phyloP scores from a whole-genome alignment of 2,329 filamentous ascomycete genomes.

The Monascus ruber region DNA sequence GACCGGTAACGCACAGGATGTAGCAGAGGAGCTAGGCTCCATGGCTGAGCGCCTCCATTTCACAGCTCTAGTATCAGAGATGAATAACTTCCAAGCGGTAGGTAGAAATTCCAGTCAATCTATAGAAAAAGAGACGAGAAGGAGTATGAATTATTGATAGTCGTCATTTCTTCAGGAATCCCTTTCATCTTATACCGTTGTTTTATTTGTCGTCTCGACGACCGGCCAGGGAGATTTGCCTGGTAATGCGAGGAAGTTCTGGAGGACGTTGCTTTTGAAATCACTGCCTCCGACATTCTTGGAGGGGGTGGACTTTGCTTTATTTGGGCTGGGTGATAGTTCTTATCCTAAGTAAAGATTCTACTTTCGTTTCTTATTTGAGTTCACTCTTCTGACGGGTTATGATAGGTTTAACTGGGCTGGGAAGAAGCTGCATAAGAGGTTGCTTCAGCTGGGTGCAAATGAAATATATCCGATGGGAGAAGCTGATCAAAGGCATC shows the following conservation, averaged over 20 bases:
- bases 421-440: slow-evolving; percentile 73
- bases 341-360: slow-evolving; percentile 74
- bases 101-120: slow-evolving; percentile 18
- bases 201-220: slow-evolving; percentile 73
- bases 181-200: slow-evolving; percentile 24
- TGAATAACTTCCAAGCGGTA: slow-evolving; percentile 68
- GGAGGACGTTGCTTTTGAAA: slow-evolving; percentile 72
- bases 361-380: neutral
- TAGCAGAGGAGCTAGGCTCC: slow-evolving; percentile 71
- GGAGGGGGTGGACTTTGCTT: slow-evolving; percentile 58
- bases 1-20: slow-evolving; percentile 86
- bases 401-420: slow-evolving; percentile 74
- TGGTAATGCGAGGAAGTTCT: slow-evolving; percentile 68
- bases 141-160: neutral
- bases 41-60: slow-evolving; percentile 70
- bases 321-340: slow-evolving; percentile 87
- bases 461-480: slow-evolving; percentile 63
- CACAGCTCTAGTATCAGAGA: slow-evolving; percentile 59
- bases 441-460: slow-evolving; percentile 73
- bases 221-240: slow-evolving; percentile 93
- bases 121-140: neutral
- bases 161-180: slow-evolving; percentile 13
- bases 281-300: slow-evolving; percentile 63
- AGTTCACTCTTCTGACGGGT: slow-evolving; percentile 2
- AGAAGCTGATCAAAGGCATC: slow-evolving; percentile 87